Conservation (phyloP, 2,329 filamentous ascomycete genomes). For the Penicillium fuscoglaucum region DNA sequence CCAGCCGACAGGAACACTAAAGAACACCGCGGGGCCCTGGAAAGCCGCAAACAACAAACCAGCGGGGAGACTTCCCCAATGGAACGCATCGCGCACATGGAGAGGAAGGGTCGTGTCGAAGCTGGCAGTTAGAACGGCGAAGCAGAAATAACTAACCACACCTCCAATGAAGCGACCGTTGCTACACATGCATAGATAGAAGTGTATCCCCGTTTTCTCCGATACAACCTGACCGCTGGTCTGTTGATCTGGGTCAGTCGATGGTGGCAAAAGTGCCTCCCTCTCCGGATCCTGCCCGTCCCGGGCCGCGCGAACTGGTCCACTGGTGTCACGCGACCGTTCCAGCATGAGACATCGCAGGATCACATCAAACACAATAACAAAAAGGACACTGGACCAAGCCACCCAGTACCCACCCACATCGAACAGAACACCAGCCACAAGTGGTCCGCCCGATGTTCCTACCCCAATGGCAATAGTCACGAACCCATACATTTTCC, state of each 20-base stretch:
- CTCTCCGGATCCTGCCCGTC: background rate
- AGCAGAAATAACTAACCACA: conserved; percentile 47
- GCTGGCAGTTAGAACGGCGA: conserved; percentile 53
- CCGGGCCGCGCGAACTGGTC: background rate
- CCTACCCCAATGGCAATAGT: conserved; percentile 29
- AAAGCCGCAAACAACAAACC: conserved; percentile 59
- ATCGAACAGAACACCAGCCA: conserved; percentile 31
- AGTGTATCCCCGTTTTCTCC: conserved; percentile 11
- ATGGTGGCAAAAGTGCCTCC: background rate
- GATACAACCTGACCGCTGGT: background rate
- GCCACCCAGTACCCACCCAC: conserved; percentile 32
- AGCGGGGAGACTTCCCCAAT: conserved; percentile 56
- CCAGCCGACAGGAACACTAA: conserved; percentile 59
- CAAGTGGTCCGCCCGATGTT: conserved; percentile 29
- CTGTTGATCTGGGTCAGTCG: background rate
- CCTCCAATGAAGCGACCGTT: conserved; percentile 46
- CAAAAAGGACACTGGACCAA: conserved; percentile 30
- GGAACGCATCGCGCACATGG: conserved; percentile 54
- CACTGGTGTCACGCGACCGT: background rate
- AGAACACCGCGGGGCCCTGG: conserved; percentile 58
- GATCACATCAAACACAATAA: conserved; percentile 31
- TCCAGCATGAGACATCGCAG: conserved; percentile 32
- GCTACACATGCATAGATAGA: conserved; percentile 43
- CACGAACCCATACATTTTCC: conserved; percentile 28
- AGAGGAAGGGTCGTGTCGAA: conserved; percentile 60